Evolutionary conservation across 2,329 filamentous ascomycete species (phyloP).

Genomic region (Cercospora sp.): DNA sequence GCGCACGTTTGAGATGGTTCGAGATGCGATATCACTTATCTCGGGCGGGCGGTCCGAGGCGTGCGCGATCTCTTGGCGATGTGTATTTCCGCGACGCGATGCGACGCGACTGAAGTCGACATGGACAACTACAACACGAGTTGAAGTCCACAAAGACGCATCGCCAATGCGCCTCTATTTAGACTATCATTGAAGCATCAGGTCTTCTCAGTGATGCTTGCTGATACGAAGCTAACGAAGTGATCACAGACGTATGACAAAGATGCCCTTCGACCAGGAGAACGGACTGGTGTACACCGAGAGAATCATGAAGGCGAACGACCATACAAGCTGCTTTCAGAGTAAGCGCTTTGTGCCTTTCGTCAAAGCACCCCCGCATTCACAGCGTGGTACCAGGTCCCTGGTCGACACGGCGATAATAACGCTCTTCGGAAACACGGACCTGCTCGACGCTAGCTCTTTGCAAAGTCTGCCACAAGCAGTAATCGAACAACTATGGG

Average conservation of each 20-base stretch:
- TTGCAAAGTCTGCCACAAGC: constrained; percentile 21
- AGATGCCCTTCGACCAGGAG: constrained; percentile 25
- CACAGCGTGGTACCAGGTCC: constrained; percentile 7
- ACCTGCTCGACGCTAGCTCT: constrained; percentile 17
- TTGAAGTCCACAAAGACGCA: neutral
- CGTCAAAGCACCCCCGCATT: neutral
- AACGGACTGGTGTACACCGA: constrained; percentile 29
- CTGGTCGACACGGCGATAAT: constrained; percentile 21
- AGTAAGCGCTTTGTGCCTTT: neutral
- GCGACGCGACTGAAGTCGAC: neutral
- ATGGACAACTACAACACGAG: neutral
- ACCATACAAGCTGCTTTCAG: neutral
- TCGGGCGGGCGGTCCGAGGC: neutral
- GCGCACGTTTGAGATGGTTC: constrained; percentile 12
- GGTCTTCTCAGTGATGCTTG: neutral
- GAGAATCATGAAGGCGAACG: neutral
- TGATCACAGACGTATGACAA: neutral
- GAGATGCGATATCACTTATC: constrained; percentile 2
- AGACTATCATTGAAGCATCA: neutral
- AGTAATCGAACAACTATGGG: constrained; percentile 24
- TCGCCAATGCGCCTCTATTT: neutral
- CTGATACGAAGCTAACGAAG: neutral
- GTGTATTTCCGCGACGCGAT: neutral
- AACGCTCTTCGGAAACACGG: constrained; percentile 22
- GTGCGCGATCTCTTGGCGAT: neutral